Evolutionary conservation across 2,329 filamentous ascomycete species (phyloP).

Genomic region (Hypoxylon sp.): DNA sequence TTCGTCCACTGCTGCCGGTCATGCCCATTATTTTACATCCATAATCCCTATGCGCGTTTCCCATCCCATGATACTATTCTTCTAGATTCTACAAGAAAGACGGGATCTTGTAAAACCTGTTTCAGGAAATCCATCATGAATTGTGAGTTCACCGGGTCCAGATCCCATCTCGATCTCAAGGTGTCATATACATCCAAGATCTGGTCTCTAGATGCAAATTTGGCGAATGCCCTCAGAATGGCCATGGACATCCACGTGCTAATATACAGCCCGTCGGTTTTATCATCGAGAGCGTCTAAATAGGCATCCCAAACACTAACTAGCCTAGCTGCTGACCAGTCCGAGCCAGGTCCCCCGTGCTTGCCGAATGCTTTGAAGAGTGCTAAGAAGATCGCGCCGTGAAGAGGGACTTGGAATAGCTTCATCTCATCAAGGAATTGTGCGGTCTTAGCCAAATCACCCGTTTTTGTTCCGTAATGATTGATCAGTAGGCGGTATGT

Average conservation of each 20-base stretch:
- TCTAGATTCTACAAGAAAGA: constrained; percentile 33
- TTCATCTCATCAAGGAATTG: constrained; percentile 87
- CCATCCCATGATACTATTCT: constrained; percentile 23
- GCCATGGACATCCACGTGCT: constrained; percentile 74
- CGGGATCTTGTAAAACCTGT: constrained; percentile 57
- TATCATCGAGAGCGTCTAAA: constrained; percentile 66
- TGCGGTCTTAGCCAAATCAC: constrained; percentile 79
- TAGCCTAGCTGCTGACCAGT: constrained; percentile 81
- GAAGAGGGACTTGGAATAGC: constrained; percentile 74
- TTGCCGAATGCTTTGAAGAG: constrained; percentile 85
- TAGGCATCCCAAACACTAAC: constrained; percentile 77
- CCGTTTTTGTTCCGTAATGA: constrained; percentile 77
- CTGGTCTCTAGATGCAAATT: constrained; percentile 66
- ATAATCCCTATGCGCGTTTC: constrained; percentile 20
- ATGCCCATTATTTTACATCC: constrained; percentile 14
- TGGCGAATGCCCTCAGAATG: constrained; percentile 74
- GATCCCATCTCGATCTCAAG: constrained; percentile 64
- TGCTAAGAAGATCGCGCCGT: constrained; percentile 83
- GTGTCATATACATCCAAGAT: constrained; percentile 69
- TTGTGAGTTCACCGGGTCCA: constrained; percentile 58
- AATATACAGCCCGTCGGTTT: constrained; percentile 64
- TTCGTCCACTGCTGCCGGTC: not conserved
- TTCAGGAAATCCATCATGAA: constrained; percentile 65
- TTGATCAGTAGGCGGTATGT: constrained; percentile 87
- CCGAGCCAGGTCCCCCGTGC: constrained; percentile 77